Evolutionary conservation across 2,329 filamentous ascomycete genomes (phyloP), one percentile per base, ranked within the genome.

Genomic region (Juglanconis juglandina): DNA sequence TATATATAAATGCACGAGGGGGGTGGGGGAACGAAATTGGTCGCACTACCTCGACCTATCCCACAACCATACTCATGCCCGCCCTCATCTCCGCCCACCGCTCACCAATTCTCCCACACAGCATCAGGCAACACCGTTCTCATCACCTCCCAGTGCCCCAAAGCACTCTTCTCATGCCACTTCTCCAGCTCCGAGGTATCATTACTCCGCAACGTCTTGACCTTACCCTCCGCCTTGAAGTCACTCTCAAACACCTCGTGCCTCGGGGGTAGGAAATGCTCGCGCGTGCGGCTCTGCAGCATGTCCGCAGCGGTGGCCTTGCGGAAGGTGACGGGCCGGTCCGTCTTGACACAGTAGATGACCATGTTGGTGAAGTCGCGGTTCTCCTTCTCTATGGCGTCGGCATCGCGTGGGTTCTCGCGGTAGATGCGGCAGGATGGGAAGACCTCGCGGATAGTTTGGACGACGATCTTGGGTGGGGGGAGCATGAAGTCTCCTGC

Each of bases 311-410:
- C 73, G 0, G 75, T 77, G 0, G 92, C 84, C 14, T 79, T 69
- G 11, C 93, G 83, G 77, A 98, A 98, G 0, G 71, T 76, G 42
- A 92, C 75, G 0, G 76, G 68, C 3, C 68, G 68, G 32, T 64
- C 60, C 10, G 77, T 79, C 75, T 92, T 94, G 61, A 85, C 87
- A 80, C 95, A 99, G 78, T 97, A 97, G 62, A 98, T 87, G 51
- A 98, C 90, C 84, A 98, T 92, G 78, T 99, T 99, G 71, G 92
- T 91, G 73, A 98, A 97, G 70, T 96, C 91, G 34, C 77, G 75
- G 2, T 78, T 79, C 17, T 78, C 73, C 47, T 76, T 70, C 41
- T 79, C 77, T 30, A 84, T 73, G 7, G 77, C 75, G 32, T 77
- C 75, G 1, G 75, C 74, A 4, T 84, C 77, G 3, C 80, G 75